A percentile compares a stretch with the other conserved stretches of the same genome.
Evolutionary conservation across 2,329 filamentous ascomycete genomes (phyloP).

Genomic region (Monosporascus cannonballus): DNA sequence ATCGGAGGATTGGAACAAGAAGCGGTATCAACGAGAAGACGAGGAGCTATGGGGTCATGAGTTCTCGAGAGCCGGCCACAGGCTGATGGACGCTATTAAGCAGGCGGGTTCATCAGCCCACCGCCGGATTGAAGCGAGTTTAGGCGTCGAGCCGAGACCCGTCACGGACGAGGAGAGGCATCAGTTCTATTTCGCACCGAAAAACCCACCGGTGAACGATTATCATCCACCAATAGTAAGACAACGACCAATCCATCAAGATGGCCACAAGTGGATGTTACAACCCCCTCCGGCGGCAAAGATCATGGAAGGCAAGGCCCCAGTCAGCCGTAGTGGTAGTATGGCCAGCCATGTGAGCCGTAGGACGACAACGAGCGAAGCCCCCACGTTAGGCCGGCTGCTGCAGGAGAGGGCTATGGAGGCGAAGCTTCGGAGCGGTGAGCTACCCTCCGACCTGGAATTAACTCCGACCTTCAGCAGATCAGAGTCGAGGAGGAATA

Average conservation of each 20-base stretch:
- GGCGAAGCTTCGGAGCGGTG: slow-evolving; percentile 39
- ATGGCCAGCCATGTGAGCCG: slow-evolving; percentile 45
- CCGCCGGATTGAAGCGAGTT: slow-evolving; percentile 45
- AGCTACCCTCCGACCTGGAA: slow-evolving; percentile 24
- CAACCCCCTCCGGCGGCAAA: slow-evolving; percentile 85
- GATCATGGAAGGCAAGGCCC: slow-evolving; percentile 83
- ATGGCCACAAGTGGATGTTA: slow-evolving; percentile 83
- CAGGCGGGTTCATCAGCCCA: slow-evolving; percentile 53
- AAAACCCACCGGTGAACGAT: slow-evolving; percentile 74
- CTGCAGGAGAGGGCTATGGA: slow-evolving; percentile 41
- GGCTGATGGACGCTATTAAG: slow-evolving; percentile 51
- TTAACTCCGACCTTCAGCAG: slow-evolving; percentile 12
- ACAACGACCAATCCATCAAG: slow-evolving; percentile 61
- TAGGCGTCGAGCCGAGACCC: slow-evolving; percentile 46
- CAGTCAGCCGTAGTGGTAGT: slow-evolving; percentile 58
- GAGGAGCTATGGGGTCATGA: slow-evolving; percentile 78
- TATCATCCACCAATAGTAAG: slow-evolving; percentile 80
- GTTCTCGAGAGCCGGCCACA: slow-evolving; percentile 46
- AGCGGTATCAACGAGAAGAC: slow-evolving; percentile 79
- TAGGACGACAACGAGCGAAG: slow-evolving; percentile 36
- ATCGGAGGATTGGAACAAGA: slow-evolving; percentile 65
- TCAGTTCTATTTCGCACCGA: slow-evolving; percentile 55
- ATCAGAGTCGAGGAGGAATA: slow-evolving; percentile 11
- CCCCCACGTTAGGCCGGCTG: slow-evolving; percentile 35
- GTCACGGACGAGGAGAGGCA: slow-evolving; percentile 44